phyloP scores from a whole-genome alignment of 2,329 filamentous ascomycete species.

The Colletotrichum aenigma region DNA sequence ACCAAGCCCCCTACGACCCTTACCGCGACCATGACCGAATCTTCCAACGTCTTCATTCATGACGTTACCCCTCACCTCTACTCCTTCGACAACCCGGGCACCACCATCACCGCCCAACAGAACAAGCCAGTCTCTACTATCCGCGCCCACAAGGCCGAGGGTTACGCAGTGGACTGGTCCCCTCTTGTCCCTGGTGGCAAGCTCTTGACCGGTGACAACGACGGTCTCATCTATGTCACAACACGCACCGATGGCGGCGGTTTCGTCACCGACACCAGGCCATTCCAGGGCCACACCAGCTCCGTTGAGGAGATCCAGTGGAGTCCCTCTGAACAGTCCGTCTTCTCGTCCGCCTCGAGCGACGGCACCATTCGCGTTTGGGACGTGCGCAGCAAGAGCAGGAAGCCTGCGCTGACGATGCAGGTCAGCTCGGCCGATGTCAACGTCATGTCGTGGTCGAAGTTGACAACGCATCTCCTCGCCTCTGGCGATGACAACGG shows the following conservation, averaged over 20 bases:
- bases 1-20: slow-evolving; percentile 79
- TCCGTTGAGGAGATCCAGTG: slow-evolving; percentile 96
- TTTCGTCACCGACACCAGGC: slow-evolving; percentile 83
- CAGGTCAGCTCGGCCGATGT: slow-evolving; percentile 85
- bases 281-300: slow-evolving; percentile 83
- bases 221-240: slow-evolving; percentile 88
- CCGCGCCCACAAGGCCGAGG: slow-evolving; percentile 89
- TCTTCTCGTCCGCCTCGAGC: slow-evolving; percentile 92
- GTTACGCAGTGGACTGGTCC: slow-evolving; percentile 98
- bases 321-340: slow-evolving; percentile 90
- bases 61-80: slow-evolving; percentile 89
- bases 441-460: slow-evolving; percentile 96
- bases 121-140: slow-evolving; percentile 90
- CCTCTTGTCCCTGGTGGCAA: slow-evolving; percentile 80
- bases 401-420: slow-evolving; percentile 85
- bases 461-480: slow-evolving; percentile 84
- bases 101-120: slow-evolving; percentile 77
- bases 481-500: slow-evolving; percentile 94
- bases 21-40: slow-evolving; percentile 92
- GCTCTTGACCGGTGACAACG: slow-evolving; percentile 88
- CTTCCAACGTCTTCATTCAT: slow-evolving; percentile 87
- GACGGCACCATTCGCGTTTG: slow-evolving; percentile 96
- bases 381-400: slow-evolving; percentile 91
- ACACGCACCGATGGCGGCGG: slow-evolving; percentile 86
- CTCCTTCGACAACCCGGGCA: slow-evolving; percentile 89